Base-by-base conservation (phyloP, 345 rosid genomes). In the Citrus reticulata region DNA sequence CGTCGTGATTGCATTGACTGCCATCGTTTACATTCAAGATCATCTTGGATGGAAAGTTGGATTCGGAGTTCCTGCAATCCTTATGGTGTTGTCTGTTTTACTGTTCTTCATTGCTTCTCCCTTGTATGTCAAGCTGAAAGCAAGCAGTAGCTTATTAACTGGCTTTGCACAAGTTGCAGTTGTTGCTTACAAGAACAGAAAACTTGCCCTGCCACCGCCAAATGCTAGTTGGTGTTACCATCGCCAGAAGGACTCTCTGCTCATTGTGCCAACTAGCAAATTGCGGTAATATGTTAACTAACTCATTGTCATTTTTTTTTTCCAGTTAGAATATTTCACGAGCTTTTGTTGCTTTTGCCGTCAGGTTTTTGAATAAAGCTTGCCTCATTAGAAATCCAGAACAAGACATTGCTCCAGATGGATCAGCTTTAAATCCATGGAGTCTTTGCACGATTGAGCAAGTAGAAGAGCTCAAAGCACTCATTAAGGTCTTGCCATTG, bases 381-480 rank as follows among this genome's bases (percentile, higher is more conserved):
- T 92, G 97, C 82, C 70, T 89, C 42, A 78, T 90, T 51, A 83
- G 73, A 66, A 86, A 87, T 74, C 90, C 84, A 0, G 89, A 84
- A 17, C 82, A 86, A 72, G 89, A 91, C 69, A 73, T 95, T 51
- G 81, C 86, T 1, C 69, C 82, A 7, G 92, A 91, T 72, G 98
- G 97, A 68, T 80, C 81, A 37, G 92, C 98, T 72, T 74, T 78
- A 32, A 78, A 90, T 70, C 90, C 96, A 7, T 93, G 97, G 98
- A 83, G 85, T 57, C 91, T 95, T 78, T 90, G 94, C 87, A 91
- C 93, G 11, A 76, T 88, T 46, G 92, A 93, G 54, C 91, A 91
- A 88, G 97, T 95, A 16, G 97, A 93, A 70, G 98, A 91, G 81
- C 88, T 93, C n/a, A 95, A 95, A 84, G 91, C 93, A 59, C 80